Base-by-base conservation (phyloP, 75 land plant genomes). In the Pinus tabuliformis region DNA sequence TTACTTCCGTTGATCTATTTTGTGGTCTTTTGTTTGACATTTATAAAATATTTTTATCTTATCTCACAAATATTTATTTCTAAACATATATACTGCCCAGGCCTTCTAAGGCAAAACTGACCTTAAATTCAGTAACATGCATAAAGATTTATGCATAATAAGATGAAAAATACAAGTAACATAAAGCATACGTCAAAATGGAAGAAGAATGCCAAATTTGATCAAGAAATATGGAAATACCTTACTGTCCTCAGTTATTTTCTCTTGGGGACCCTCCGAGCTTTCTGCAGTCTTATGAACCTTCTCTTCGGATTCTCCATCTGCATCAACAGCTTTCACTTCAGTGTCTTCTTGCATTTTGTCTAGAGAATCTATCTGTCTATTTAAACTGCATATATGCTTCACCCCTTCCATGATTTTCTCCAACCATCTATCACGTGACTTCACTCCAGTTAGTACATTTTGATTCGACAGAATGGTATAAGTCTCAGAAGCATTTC, bases 401-500 rank as follows among this genome's bases (percentile, higher is more conserved):
- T 89, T 80, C 72, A 97, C 77, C 49, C 82, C 88, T 81, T 87
- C 86, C 13, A 97, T 74, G 57, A 97, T 79, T 74, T 86, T 97
- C 78, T 92, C 98, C 79, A 97, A 59, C 89, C 96, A 97, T 52
- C 86, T 89, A 62, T 97, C 99, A n/a, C 99, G 83, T 45, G 84
- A 83, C 11, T 77, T 83, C 33, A 89, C 91, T 36, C 89, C 90
- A 62, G 98, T 91, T 45, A 95, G 49, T 7, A 79, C 91, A 33
- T 87, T 86, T 17, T 78, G 82, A 1, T 77, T 78, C 33, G 21
- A 57, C 37, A 97, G 81, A 57, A 93, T 82, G 5, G 70, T 20
- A 73, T 81, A 77, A 56, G 79, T 86, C 76, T 91, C 92, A 17
- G 90, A 83, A 52, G 28, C 12, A 49, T 73, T 73, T 28, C 74